Percentiles rank a stretch among this genome's conserved stretches.
Conservation (phyloP, 805 yeast genomes). For the Teunomyces panamensis region DNA sequence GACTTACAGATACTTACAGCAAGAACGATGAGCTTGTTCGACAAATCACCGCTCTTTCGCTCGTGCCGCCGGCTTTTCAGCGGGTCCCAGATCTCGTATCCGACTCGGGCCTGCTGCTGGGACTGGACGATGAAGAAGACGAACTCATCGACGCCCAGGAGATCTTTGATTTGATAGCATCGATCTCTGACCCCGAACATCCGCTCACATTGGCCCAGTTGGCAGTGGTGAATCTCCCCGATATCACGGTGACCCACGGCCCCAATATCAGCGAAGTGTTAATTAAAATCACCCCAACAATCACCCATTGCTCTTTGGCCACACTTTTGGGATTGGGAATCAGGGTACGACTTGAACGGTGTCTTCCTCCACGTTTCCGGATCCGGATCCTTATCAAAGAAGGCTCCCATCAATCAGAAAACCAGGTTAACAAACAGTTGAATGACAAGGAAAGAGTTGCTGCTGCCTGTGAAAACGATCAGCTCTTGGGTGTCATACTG, state of each 20-base stretch:
- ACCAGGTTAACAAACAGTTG: slow-evolving; percentile 92
- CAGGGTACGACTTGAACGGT: slow-evolving; percentile 84
- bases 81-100: slow-evolving; percentile 25
- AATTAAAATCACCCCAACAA: slow-evolving; percentile 92
- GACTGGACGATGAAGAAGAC: slow-evolving; percentile 20
- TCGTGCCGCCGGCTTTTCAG: slow-evolving; percentile 11
- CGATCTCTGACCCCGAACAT: slow-evolving; percentile 95
- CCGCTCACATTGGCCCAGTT: slow-evolving; percentile 92
- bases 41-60: slow-evolving; percentile 34
- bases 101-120: slow-evolving; percentile 18
- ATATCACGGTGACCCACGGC: slow-evolving; percentile 67
- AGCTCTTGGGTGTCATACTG: slow-evolving; percentile 81
- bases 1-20: slow-evolving; percentile 12
- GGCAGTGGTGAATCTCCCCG: slow-evolving; percentile 84
- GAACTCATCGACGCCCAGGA: slow-evolving; percentile 82
- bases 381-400: slow-evolving; percentile 77
- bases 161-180: slow-evolving; percentile 78
- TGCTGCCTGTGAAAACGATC: slow-evolving; percentile 98
- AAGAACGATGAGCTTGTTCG: slow-evolving; percentile 19
- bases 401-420: slow-evolving; percentile 94
- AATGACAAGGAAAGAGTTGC: slow-evolving; percentile 97
- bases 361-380: slow-evolving; percentile 81
- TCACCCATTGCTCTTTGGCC: slow-evolving; percentile 95
- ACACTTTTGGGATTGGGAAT: slow-evolving; percentile 94
- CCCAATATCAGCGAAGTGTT: slow-evolving; percentile 65